phyloP scores from a whole-genome alignment of 371 early-diverging fungal genomes.

The Neoconidiobolus thromboides region DNA sequence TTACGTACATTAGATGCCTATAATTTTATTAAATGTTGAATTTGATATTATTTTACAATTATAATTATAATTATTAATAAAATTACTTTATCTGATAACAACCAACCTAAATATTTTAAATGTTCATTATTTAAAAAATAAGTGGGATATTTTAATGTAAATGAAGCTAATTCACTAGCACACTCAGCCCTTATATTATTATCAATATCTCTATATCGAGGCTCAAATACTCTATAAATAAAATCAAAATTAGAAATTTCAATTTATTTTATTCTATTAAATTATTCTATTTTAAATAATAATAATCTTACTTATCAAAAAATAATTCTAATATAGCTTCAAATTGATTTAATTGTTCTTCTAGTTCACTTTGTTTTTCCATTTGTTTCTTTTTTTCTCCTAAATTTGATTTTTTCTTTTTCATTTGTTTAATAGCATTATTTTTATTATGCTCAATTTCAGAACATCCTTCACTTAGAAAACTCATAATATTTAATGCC shows the following conservation, averaged over 20 bases:
- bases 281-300: background rate
- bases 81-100: constrained; percentile 53
- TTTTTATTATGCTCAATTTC: constrained; percentile 28
- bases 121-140: constrained; percentile 50
- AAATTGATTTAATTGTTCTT: constrained; percentile 18
- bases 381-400: constrained; percentile 1
- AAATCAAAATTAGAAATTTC: too few relatives aligned
- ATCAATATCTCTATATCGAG: constrained; percentile 78
- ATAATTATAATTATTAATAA: background rate
- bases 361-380: constrained; percentile 12
- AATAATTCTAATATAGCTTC: constrained; percentile 25
- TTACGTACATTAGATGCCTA: constrained; percentile 33
- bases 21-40: background rate
- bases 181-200: constrained; percentile 68
- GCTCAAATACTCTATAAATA: constrained; percentile 47
- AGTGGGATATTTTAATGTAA: constrained; percentile 48
- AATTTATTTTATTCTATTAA: too few relatives aligned
- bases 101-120: constrained; percentile 70
- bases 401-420: constrained; percentile 17
- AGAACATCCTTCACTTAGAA: constrained; percentile 39
- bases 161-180: constrained; percentile 49
- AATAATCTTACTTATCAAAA: constrained; percentile 29
- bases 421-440: constrained; percentile 43
- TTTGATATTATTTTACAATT: background rate
- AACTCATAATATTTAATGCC: constrained; percentile 33